Evolutionary conservation across 345 rosid genomes (phyloP).

Genomic region (Boechera divaricarpa): DNA sequence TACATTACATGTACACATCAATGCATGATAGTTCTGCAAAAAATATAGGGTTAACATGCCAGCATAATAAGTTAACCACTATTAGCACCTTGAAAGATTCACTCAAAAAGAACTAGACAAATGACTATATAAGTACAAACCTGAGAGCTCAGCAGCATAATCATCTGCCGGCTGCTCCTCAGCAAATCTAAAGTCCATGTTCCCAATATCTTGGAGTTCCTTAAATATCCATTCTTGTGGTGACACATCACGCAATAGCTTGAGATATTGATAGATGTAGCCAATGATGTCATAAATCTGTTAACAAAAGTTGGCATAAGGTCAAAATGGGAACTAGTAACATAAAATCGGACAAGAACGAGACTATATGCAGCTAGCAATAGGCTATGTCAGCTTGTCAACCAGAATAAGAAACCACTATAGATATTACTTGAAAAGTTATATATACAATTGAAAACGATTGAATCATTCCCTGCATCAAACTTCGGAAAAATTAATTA

Average conservation of each 20-base stretch:
- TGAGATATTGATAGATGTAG: slow-evolving; percentile 86
- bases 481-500: background rate
- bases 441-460: slow-evolving; percentile 25
- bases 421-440: background rate
- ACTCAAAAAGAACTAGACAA: slow-evolving; percentile 25
- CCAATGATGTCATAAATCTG: slow-evolving; percentile 88
- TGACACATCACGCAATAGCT: slow-evolving; percentile 65
- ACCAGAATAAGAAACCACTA: background rate
- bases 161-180: slow-evolving; percentile 98
- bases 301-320: slow-evolving; percentile 19
- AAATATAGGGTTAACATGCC: slow-evolving; percentile 23
- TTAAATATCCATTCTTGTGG: slow-evolving; percentile 99
- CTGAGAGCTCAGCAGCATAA: slow-evolving; percentile 96
- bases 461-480: background rate
- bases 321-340: slow-evolving; percentile 27
- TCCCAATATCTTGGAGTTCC: slow-evolving; percentile 94
- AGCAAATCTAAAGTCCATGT: slow-evolving; percentile 91
- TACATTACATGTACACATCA: slow-evolving; percentile 14
- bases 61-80: slow-evolving; percentile 22
- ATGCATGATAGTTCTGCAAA: slow-evolving; percentile 8
- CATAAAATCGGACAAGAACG: slow-evolving; percentile 14
- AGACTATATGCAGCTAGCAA: slow-evolving; percentile 22
- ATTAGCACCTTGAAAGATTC: background rate
- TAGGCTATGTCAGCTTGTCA: slow-evolving; percentile 20
- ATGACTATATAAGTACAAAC: slow-evolving; percentile 48